phyloP scores from a whole-genome alignment of 108 stramenopile genomes.

The Cylindrotheca closterium region DNA sequence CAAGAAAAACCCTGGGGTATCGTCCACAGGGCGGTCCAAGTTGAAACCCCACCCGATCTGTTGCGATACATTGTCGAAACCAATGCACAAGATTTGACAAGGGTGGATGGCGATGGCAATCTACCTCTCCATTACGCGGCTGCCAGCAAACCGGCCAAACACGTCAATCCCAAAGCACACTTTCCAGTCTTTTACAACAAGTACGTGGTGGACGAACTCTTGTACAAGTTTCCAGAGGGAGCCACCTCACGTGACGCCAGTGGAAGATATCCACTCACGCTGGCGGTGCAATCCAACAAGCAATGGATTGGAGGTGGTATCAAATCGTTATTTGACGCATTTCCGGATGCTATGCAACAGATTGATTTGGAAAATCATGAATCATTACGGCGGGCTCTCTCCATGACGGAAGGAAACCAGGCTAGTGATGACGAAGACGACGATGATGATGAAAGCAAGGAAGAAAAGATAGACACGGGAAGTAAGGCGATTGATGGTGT shows the following conservation, averaged over 20 bases:
- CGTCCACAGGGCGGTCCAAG: slow-evolving; percentile 78
- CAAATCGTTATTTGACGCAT: slow-evolving; percentile 75
- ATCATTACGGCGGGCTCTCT: slow-evolving; percentile 47
- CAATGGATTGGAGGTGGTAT: slow-evolving; percentile 89
- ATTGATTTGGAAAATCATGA: slow-evolving; percentile 56
- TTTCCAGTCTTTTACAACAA: slow-evolving; percentile 74
- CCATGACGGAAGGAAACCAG: slow-evolving; percentile 34
- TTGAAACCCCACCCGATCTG: slow-evolving; percentile 78
- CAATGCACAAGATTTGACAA: slow-evolving; percentile 74
- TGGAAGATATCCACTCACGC: slow-evolving; percentile 62
- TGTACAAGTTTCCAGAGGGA: slow-evolving; percentile 83
- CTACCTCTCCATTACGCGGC: slow-evolving; percentile 86
- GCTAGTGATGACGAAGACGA: slow-evolving; percentile 28
- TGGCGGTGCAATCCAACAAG: slow-evolving; percentile 68
- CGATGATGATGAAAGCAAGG: slow-evolving; percentile 35
- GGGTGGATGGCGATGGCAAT: slow-evolving; percentile 58
- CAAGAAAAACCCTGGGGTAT: slow-evolving; percentile 40
- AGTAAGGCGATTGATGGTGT: slow-evolving; percentile 21
- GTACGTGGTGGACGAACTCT: slow-evolving; percentile 81
- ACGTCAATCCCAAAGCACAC: slow-evolving; percentile 10
- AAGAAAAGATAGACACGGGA: slow-evolving; percentile 31
- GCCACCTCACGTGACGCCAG: slow-evolving; percentile 56
- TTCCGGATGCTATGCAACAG: slow-evolving; percentile 66
- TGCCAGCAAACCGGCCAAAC: slow-evolving; percentile 35
- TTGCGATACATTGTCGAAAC: slow-evolving; percentile 86